These are phyloP conservation scores for Fistulinella prunicolor DNA, from an alignment of 768 basidiomycete species.

Conservation along the genomic window DNA sequence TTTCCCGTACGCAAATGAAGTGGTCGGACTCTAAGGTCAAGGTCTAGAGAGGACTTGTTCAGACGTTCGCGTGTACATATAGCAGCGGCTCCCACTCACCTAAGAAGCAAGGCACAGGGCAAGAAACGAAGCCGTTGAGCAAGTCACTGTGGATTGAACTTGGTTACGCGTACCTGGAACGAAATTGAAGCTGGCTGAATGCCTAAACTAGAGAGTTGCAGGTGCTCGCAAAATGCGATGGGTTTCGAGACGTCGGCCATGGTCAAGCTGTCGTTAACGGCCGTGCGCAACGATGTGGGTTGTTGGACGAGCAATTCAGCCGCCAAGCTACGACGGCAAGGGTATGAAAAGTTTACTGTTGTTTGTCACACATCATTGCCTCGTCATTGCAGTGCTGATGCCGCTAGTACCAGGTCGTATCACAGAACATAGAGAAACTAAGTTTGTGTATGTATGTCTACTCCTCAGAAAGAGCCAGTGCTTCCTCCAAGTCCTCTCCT, in stretches of 20 bases:
- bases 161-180: constrained; percentile 74
- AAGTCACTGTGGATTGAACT: constrained; percentile 11
- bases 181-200: constrained; percentile 96
- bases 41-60: constrained; percentile 47
- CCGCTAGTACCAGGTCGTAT: too few species aligned
- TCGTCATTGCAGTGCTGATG: neutral
- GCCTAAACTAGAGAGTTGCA: constrained; percentile 93
- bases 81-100: constrained; percentile 15
- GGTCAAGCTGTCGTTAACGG: constrained; percentile 17
- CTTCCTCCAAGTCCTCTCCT: constrained; percentile 69
- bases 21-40: constrained; percentile 96
- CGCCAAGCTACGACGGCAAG: constrained; percentile 10
- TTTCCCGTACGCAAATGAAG: constrained; percentile 97
- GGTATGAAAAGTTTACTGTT: constrained; percentile 29
- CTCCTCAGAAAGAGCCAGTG: constrained; percentile 63
- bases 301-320: constrained; percentile 16
- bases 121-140: constrained; percentile 15
- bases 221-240: constrained; percentile 85
- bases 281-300: constrained; percentile 21
- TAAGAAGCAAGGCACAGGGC: constrained; percentile 3
- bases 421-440: too few species aligned
- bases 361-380: constrained; percentile 26
- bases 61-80: neutral
- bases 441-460: constrained; percentile 27
- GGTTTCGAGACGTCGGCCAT: constrained; percentile 52